phyloP scores from a whole-genome alignment of 2,329 filamentous ascomycete species.

The Exophiala phaeomuriformis region DNA sequence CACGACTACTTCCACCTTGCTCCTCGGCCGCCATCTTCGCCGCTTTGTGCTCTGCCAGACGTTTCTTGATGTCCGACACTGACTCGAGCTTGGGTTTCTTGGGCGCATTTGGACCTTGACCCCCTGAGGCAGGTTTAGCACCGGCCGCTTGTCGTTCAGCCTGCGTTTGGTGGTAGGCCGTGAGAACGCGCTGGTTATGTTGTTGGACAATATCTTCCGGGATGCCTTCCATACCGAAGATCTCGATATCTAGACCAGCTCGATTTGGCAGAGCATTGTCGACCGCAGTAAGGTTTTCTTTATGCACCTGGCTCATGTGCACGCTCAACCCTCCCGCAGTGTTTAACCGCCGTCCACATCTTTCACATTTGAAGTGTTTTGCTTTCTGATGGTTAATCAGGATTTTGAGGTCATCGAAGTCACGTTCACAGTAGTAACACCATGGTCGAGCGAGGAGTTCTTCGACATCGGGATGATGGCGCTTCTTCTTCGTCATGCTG shows the following conservation, averaged over 20 bases:
- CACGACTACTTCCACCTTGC: slow-evolving; percentile 50
- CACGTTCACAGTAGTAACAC: slow-evolving; percentile 99
- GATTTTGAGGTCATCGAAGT: slow-evolving; percentile 95
- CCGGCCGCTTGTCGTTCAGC: slow-evolving; percentile 73
- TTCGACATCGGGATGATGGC: slow-evolving; percentile 75
- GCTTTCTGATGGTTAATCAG: slow-evolving; percentile 96
- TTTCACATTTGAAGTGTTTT: slow-evolving; percentile 98
- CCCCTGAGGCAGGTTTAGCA: slow-evolving; percentile 71
- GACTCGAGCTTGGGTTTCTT: slow-evolving; percentile 68
- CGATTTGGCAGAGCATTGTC: slow-evolving; percentile 89
- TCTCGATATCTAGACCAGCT: slow-evolving; percentile 80
- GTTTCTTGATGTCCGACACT: slow-evolving; percentile 68
- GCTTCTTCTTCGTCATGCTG: slow-evolving; percentile 83
- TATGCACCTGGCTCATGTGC: slow-evolving; percentile 98
- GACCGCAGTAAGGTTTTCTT: slow-evolving; percentile 77
- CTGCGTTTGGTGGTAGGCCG: slow-evolving; percentile 78
- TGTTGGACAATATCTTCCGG: slow-evolving; percentile 75
- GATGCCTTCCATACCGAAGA: slow-evolving; percentile 97
- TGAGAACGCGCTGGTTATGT: slow-evolving; percentile 78
- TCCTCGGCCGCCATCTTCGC: slow-evolving; percentile 52
- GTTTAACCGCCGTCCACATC: slow-evolving; percentile 79
- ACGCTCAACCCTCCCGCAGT: slow-evolving; percentile 93
- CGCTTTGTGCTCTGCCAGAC: slow-evolving; percentile 69
- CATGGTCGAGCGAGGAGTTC: slow-evolving; percentile 81
- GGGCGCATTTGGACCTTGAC: slow-evolving; percentile 36